These are phyloP conservation scores for Botrytis deweyae DNA, from an alignment of 2,329 filamentous ascomycete species.

Conservation along the genomic window DNA sequence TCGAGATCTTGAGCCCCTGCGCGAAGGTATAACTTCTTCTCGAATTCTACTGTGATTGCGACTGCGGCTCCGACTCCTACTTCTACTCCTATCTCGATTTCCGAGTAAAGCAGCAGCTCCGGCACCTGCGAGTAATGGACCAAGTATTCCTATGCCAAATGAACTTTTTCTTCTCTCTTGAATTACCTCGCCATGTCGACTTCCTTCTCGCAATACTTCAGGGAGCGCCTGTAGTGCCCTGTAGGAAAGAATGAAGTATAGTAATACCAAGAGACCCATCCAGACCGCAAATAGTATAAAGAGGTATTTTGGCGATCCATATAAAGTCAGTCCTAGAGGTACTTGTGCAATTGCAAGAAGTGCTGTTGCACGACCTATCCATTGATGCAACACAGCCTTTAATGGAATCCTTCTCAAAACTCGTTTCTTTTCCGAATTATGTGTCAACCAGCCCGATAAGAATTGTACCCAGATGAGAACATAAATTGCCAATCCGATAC, in stretches of 20 bases:
- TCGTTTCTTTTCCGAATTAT: constrained; percentile 41
- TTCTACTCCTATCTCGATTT: constrained; percentile 31
- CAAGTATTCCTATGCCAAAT: constrained; percentile 48
- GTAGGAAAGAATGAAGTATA: constrained; percentile 81
- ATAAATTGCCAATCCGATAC: constrained; percentile 78
- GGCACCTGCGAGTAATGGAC: constrained; percentile 56
- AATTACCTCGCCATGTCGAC: constrained; percentile 47
- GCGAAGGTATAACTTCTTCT: constrained; percentile 54
- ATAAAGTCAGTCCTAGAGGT: constrained; percentile 84
- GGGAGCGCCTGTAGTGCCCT: constrained; percentile 53
- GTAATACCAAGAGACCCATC: constrained; percentile 67
- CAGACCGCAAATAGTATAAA: constrained; percentile 86
- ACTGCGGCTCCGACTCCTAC: constrained; percentile 20
- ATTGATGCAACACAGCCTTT: constrained; percentile 66
- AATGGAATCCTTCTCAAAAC: constrained; percentile 45
- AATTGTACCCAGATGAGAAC: constrained; percentile 69
- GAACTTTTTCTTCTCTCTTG: constrained; percentile 46
- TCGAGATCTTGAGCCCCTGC: constrained; percentile 41
- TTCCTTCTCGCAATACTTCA: constrained; percentile 40
- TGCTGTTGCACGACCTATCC: constrained; percentile 76
- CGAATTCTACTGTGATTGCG: constrained; percentile 4
- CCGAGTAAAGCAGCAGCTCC: constrained; percentile 55
- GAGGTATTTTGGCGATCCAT: constrained; percentile 80
- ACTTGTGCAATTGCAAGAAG: constrained; percentile 84
- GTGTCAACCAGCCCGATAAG: constrained; percentile 65